Evolutionary conservation across 2,329 filamentous ascomycete genomes (phyloP).

Genomic region (Alternaria brassicicola): DNA sequence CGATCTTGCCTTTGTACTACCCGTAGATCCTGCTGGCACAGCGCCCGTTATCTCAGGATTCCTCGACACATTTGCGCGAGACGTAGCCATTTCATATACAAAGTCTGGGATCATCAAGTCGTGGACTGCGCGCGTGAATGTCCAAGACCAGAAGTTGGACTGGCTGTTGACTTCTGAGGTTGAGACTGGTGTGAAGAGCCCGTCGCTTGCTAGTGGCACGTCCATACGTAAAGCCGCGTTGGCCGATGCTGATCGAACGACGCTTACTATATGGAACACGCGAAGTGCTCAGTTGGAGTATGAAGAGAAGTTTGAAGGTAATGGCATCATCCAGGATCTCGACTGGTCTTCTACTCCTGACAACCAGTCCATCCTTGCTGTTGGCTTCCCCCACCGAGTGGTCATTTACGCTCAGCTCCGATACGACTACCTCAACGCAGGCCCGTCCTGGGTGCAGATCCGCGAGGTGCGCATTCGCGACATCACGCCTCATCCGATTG

Average conservation of each 20-base stretch:
- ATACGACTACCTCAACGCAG: constrained; percentile 87
- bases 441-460: constrained; percentile 87
- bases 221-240: constrained; percentile 86
- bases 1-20: constrained; percentile 67
- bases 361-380: constrained; percentile 83
- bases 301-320: constrained; percentile 72
- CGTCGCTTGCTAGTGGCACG: constrained; percentile 81
- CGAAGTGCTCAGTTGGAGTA: constrained; percentile 82
- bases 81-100: constrained; percentile 86
- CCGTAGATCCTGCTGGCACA: constrained; percentile 85
- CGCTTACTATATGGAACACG: constrained; percentile 90
- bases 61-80: constrained; percentile 82
- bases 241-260: constrained; percentile 73
- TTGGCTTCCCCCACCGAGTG: constrained; percentile 89
- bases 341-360: constrained; percentile 95
- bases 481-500: constrained; percentile 86
- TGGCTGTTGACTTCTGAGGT: constrained; percentile 84
- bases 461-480: constrained; percentile 81
- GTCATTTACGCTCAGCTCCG: constrained; percentile 84
- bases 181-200: constrained; percentile 75
- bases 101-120: constrained; percentile 75
- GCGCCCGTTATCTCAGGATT: constrained; percentile 74
- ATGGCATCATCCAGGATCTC: constrained; percentile 80
- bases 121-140: constrained; percentile 80
- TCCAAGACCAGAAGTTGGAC: constrained; percentile 65